phyloP scores from a whole-genome alignment of 2,329 filamentous ascomycete genomes.

The Trichophyton simii region DNA sequence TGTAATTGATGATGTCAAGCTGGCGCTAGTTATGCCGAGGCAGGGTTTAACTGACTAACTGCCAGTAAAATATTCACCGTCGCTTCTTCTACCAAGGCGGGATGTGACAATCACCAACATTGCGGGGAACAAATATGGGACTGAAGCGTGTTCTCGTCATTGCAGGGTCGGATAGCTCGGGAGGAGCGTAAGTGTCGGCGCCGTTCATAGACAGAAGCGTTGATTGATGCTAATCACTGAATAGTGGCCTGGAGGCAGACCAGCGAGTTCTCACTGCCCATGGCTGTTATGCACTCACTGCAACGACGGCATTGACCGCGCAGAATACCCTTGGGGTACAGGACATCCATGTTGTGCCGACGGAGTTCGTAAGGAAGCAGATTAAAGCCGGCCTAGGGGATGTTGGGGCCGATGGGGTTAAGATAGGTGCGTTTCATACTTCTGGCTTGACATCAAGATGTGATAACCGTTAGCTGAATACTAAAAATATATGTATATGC shows the following conservation, averaged over 20 bases:
- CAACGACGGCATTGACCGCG: conserved; percentile 87
- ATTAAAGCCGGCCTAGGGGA: conserved; percentile 76
- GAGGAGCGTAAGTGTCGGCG: conserved; percentile 58
- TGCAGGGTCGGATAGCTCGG: conserved; percentile 81
- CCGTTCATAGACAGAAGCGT: conserved; percentile 4
- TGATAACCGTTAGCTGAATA: too few relatives aligned
- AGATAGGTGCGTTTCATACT: conserved; percentile 53
- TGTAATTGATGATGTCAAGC: neutral
- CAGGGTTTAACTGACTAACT: neutral
- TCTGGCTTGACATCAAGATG: too few relatives aligned
- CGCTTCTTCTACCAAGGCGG: too few relatives aligned
- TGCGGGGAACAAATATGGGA: conserved; percentile 18
- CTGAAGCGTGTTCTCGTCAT: conserved; percentile 58
- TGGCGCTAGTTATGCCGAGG: neutral
- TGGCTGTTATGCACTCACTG: conserved; percentile 90
- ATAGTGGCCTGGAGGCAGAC: conserved; percentile 83
- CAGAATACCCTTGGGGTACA: conserved; percentile 82
- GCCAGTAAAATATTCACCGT: too few relatives aligned
- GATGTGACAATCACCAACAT: neutral
- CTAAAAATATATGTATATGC: neutral
- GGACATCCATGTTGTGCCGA: conserved; percentile 66
- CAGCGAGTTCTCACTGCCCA: conserved; percentile 89
- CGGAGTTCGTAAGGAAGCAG: conserved; percentile 68
- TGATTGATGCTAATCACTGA: conserved; percentile 6
- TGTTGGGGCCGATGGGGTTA: conserved; percentile 78